Conservation (phyloP, 2,329 filamentous ascomycete genomes). For the Colletotrichum acutatum region DNA sequence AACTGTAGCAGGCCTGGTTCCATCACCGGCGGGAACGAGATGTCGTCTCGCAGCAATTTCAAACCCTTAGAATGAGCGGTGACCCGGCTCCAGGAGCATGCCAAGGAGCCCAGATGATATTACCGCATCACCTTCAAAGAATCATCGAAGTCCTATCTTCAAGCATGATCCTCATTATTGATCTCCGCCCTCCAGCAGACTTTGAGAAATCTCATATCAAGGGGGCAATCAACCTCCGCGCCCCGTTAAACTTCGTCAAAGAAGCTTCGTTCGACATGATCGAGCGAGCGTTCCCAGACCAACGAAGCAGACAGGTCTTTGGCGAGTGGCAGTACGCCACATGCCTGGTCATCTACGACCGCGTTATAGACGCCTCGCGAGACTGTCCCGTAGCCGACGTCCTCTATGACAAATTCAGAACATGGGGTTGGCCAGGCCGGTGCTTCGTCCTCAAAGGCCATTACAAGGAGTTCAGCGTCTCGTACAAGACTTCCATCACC, state of each 20-base stretch:
- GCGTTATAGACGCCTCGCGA: conserved; percentile 59
- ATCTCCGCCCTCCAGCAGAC: conserved; percentile 58
- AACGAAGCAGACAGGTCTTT: conserved; percentile 58
- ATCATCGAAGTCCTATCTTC: conserved; percentile 62
- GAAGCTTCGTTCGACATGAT: conserved; percentile 62
- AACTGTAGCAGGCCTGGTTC: conserved; percentile 58
- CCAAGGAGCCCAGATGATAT: conserved; percentile 57
- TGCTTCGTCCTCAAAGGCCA: conserved; percentile 67
- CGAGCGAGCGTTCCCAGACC: conserved; percentile 60
- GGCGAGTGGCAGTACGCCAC: conserved; percentile 57
- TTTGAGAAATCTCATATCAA: conserved; percentile 64
- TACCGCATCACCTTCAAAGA: conserved; percentile 61
- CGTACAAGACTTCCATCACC: conserved; percentile 62
- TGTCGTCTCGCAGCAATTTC: conserved; percentile 55
- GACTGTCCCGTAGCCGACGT: conserved; percentile 62
- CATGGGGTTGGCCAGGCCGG: conserved; percentile 60
- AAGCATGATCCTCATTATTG: conserved; percentile 59
- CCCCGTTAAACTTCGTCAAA: conserved; percentile 60
- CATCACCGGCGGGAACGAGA: conserved; percentile 63
- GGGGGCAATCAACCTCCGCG: conserved; percentile 62
- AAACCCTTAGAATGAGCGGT: conserved; percentile 53
- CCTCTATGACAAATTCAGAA: conserved; percentile 56
- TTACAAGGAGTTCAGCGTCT: conserved; percentile 64
- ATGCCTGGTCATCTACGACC: conserved; percentile 65
- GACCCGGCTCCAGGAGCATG: conserved; percentile 43